A percentile compares a stretch with the other conserved stretches of the same genome.
Conservation (phyloP, 73 alveolate genomes). For the Paramecium pentaurelia region DNA sequence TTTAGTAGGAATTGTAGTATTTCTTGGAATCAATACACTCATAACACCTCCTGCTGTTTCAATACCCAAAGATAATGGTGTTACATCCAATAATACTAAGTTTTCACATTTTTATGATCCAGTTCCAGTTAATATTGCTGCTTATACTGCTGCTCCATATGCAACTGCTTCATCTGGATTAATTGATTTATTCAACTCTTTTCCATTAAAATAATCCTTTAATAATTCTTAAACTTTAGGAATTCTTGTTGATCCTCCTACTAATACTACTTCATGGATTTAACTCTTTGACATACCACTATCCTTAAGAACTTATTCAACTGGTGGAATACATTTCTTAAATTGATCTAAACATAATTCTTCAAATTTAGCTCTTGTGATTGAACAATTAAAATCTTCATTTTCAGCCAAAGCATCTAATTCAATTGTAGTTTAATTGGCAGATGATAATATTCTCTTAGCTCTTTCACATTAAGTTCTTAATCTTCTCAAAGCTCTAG, state of each 20-base stretch:
- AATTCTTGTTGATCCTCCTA: conserved; percentile 92
- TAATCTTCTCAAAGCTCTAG: conserved; percentile 81
- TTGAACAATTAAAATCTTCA: conserved; percentile 68
- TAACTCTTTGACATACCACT: conserved; percentile 73
- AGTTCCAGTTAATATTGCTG: conserved; percentile 73
- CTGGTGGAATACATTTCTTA: conserved; percentile 68
- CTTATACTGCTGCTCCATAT: conserved; percentile 88
- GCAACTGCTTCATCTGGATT: conserved; percentile 99
- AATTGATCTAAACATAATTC: conserved; percentile 73
- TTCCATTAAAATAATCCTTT: conserved; percentile 91
- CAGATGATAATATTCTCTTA: conserved; percentile 83
- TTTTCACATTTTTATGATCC: conserved; percentile 49
- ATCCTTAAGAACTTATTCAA: conserved; percentile 72
- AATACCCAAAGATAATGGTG: conserved; percentile 73
- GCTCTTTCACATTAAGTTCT: conserved; percentile 87
- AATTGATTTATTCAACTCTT: conserved; percentile 83
- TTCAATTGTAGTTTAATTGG: conserved; percentile 74
- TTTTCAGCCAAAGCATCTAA: conserved; percentile 82
- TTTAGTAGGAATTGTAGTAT: conserved; percentile 62
- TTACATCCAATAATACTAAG: conserved; percentile 68
- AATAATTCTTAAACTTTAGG: conserved; percentile 82
- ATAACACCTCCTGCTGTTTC: conserved; percentile 73
- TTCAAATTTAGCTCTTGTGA: conserved; percentile 82
- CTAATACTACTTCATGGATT: conserved; percentile 86
- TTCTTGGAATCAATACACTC: conserved; percentile 65